These are phyloP conservation scores for Galium porrigens DNA, from an alignment of 305 asterid species.

Conservation along the genomic window DNA sequence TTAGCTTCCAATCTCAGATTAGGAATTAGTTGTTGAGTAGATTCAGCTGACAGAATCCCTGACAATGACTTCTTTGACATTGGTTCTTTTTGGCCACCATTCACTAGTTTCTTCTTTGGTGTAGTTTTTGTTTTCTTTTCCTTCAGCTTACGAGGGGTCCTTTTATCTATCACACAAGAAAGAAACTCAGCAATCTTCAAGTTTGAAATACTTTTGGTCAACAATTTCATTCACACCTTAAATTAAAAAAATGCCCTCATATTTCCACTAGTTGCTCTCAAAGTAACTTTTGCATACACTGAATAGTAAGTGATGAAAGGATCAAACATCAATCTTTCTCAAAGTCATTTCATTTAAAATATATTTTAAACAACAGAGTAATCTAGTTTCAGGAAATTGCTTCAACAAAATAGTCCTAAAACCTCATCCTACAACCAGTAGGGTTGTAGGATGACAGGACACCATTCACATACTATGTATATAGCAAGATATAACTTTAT, in stretches of 20 bases:
- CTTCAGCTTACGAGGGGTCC: conserved; percentile 43
- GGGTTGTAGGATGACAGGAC: neutral
- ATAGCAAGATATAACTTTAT: neutral
- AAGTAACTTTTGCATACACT: neutral
- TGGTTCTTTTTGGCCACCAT: conserved; percentile 29
- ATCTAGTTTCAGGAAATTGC: neutral
- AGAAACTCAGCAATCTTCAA: conserved; percentile 4
- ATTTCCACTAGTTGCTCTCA: neutral
- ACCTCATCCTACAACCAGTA: neutral
- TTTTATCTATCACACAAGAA: conserved; percentile 31
- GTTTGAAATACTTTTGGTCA: neutral
- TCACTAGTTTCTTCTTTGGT: conserved; percentile 29
- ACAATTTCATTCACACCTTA: neutral
- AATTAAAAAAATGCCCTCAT: neutral
- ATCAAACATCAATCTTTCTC: neutral
- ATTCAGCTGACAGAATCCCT: conserved; percentile 38
- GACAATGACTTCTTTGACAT: conserved; percentile 29
- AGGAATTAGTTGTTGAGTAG: conserved; percentile 35
- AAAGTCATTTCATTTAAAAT: neutral
- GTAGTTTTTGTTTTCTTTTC: conserved; percentile 30
- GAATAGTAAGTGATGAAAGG: neutral
- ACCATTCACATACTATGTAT: neutral
- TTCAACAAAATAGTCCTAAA: neutral
- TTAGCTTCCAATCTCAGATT: conserved; percentile 75
- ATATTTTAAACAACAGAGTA: neutral